phyloP scores from a whole-genome alignment of 208 protist species.

The Porcisia deanei region DNA sequence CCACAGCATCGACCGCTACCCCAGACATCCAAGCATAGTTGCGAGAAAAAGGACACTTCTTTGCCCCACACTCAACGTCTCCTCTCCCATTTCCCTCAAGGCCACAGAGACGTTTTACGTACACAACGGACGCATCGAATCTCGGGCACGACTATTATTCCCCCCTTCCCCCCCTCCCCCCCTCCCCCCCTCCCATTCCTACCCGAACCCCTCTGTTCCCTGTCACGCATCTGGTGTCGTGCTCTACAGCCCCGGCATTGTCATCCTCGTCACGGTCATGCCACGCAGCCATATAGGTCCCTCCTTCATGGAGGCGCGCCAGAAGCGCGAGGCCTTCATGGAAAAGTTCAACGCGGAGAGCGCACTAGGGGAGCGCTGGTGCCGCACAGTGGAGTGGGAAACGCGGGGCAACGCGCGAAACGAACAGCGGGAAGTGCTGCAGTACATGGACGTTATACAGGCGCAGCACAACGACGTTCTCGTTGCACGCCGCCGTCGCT shows the following conservation, averaged over 20 bases:
- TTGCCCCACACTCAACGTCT: too few relatives aligned
- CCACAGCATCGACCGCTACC: too few relatives aligned
- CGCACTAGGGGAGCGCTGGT: constrained; percentile 44
- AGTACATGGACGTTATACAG: constrained; percentile 71
- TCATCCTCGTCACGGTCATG: constrained; percentile 4
- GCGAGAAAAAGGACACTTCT: too few relatives aligned
- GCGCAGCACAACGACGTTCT: constrained; percentile 81
- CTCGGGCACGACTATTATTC: too few relatives aligned
- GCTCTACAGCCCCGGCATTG: not conserved
- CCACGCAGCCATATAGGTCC: constrained; percentile 22
- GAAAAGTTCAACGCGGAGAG: constrained; percentile 51
- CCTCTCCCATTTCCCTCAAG: too few relatives aligned
- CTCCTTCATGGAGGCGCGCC: constrained; percentile 61
- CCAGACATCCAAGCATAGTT: too few relatives aligned
- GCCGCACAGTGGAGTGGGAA: constrained; percentile 61
- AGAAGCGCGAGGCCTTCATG: constrained; percentile 70
- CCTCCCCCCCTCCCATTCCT: not conserved
- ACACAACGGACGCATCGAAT: too few relatives aligned
- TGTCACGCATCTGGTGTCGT: not conserved
- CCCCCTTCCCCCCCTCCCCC: too few relatives aligned
- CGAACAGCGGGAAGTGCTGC: constrained; percentile 50
- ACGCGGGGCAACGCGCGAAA: constrained; percentile 49
- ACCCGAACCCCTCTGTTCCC: not conserved
- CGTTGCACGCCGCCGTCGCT: constrained; percentile 65
- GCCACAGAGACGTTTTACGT: too few relatives aligned